These are phyloP conservation scores for Boletus pseudopeckii DNA, from an alignment of 768 basidiomycete species.

Conservation along the genomic window DNA sequence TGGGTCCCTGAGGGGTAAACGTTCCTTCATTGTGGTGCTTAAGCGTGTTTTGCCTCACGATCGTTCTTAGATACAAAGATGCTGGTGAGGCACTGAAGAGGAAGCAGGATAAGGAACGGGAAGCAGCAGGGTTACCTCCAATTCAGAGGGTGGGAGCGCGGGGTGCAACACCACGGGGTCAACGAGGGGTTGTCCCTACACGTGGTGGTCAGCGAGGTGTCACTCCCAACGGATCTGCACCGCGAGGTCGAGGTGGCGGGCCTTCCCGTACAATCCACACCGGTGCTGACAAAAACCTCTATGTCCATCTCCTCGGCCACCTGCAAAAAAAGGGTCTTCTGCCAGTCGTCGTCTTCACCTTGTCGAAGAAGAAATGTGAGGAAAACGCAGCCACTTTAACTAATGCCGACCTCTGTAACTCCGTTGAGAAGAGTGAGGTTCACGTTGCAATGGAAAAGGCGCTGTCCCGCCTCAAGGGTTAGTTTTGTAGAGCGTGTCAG, in stretches of 20 bases:
- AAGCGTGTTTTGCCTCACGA: conserved; percentile 3
- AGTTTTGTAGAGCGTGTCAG: conserved; percentile 1
- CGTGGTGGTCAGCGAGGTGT: conserved; percentile 56
- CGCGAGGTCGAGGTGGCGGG: conserved; percentile 43
- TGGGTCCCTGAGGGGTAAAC: conserved; percentile 71
- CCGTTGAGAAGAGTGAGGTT: conserved; percentile 94
- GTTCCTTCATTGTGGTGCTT: background rate
- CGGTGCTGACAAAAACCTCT: conserved; percentile 83
- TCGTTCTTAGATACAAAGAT: conserved; percentile 68
- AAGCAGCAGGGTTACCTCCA: conserved; percentile 88
- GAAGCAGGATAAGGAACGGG: conserved; percentile 98
- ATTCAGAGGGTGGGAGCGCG: conserved; percentile 82
- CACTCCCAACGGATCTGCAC: conserved; percentile 35
- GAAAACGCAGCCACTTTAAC: conserved; percentile 90
- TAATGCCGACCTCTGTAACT: conserved; percentile 82
- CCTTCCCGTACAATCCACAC: conserved; percentile 57
- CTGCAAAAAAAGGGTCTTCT: conserved; percentile 83
- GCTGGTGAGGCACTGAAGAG: conserved; percentile 84
- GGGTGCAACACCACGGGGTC: conserved; percentile 53
- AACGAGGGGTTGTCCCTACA: conserved; percentile 45
- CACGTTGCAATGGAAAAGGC: conserved; percentile 94
- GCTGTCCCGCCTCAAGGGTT: conserved; percentile 85
- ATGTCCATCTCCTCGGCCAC: conserved; percentile 86
- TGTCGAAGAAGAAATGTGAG: conserved; percentile 96
- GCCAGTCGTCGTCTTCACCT: conserved; percentile 94